Conservation (phyloP, 108 stramenopile species). For the Schizochytrium sp. region DNA sequence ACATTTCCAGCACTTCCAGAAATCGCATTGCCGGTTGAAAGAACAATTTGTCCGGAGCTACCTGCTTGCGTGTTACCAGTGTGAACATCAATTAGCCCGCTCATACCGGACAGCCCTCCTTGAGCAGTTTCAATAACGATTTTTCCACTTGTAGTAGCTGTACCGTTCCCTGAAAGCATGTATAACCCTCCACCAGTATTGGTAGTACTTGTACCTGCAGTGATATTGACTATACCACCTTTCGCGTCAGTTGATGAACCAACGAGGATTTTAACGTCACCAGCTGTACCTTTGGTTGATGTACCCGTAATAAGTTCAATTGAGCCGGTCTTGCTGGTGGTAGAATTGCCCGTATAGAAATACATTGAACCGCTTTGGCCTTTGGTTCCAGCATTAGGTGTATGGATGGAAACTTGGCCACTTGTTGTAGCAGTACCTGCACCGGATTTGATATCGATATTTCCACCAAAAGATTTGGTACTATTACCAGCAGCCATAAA, state of each 20-base stretch:
- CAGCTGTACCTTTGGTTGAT: constrained; percentile 6
- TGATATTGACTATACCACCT: constrained; percentile 15
- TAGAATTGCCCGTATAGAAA: constrained; percentile 66
- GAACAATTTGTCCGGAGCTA: constrained; percentile 64
- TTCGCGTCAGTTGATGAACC: background rate
- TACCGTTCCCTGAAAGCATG: constrained; percentile 7
- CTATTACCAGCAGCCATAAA: constrained; percentile 62
- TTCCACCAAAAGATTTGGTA: constrained; percentile 48
- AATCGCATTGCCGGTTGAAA: constrained; percentile 67
- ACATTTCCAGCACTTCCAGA: constrained; percentile 69
- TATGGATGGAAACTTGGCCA: constrained; percentile 25
- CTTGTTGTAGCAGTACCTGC: constrained; percentile 57
- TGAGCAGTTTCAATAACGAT: background rate
- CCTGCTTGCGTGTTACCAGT: constrained; percentile 48
- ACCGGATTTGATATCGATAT: constrained; percentile 39
- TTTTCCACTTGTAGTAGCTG: background rate
- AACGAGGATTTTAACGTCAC: background rate
- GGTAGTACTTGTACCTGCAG: constrained; percentile 15
- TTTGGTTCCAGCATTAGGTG: constrained; percentile 68
- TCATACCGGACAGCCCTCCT: background rate
- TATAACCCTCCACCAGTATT: background rate
- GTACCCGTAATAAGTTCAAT: background rate
- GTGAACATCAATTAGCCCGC: background rate
- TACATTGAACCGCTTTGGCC: constrained; percentile 67
- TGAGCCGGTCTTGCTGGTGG: background rate